Evolutionary conservation across 768 basidiomycete genomes (phyloP), one percentile per base, ranked within the genome.

Genomic region (Boletus eberwhitei): DNA sequence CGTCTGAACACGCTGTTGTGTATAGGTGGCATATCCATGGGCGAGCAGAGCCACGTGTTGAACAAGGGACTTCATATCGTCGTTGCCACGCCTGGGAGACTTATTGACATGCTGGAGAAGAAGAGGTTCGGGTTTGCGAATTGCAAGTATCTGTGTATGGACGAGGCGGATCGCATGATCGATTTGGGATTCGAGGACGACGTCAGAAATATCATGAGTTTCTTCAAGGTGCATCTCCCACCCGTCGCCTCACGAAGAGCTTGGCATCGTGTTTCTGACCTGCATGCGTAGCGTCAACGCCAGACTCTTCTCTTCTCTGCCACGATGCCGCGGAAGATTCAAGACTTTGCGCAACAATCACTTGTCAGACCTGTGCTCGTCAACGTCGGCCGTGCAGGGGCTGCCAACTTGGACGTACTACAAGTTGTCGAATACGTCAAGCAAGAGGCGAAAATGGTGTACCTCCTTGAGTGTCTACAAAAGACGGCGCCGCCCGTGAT

Each of bases 371-470:
- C 97, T 1, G 81, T 99, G 14, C 78, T 98, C 31, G 94, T 99
- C 60, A 99, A 99, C 69, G 95, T 98, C 41, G 96, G 97, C 22
- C 88, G 97, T 65, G 96, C 97, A 8, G 97, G 97, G 65, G 97
- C 97, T 21, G 97, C 97, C 39, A 96, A 95, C 71, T 73, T 99
- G 70, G 96, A 98, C 66, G 93, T 99, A 3, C 79, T 98, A 29
- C 93, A 94, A 66, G 90, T 98, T 31, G 92, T 98, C 21, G 97
- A 99, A 74, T 98, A 97, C 63, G 97, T 99, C 63, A 99, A 99
- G 74, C 94, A 97, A 68, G 97, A 98, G 73, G 97, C 97, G 0
- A 99, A 99, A 74, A 98, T 98, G 97, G 95, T 99, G 1, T 99
- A 98, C 71, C 80, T 98, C 16, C 77, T 99, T 44, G 97, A 99